These are phyloP conservation scores for Syzygium grande DNA, from an alignment of 345 rosid species.

Conservation along the genomic window DNA sequence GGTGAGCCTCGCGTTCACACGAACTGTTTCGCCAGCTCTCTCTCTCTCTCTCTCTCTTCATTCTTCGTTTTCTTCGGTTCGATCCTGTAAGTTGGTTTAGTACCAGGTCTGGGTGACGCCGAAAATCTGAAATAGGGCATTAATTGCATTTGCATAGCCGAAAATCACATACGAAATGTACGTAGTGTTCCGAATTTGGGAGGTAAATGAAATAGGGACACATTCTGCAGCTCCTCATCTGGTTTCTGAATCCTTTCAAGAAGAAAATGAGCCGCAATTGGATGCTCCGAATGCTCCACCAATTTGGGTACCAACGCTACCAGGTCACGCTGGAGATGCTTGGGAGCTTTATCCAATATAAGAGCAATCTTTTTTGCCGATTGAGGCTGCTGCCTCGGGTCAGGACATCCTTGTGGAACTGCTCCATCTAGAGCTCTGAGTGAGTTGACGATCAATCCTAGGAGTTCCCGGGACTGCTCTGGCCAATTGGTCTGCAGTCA, in stretches of 20 bases:
- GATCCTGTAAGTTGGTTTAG: too few species aligned
- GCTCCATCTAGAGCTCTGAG: conserved; percentile 92
- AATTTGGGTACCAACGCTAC: conserved; percentile 90
- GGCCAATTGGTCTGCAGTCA: conserved; percentile 89
- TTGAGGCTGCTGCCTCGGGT: conserved; percentile 85
- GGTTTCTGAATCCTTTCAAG: conserved; percentile 81
- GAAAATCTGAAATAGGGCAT: too few species aligned
- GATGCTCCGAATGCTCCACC: conserved; percentile 95
- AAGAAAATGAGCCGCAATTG: conserved; percentile 83
- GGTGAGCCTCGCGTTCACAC: conserved; percentile 22
- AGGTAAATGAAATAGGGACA: too few species aligned
- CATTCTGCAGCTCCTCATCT: conserved; percentile 47
- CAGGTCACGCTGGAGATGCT: conserved; percentile 81
- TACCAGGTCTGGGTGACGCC: too few species aligned
- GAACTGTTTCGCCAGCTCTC: background rate
- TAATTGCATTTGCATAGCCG: too few species aligned
- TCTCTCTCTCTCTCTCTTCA: background rate
- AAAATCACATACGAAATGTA: too few species aligned
- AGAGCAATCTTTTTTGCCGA: conserved; percentile 93
- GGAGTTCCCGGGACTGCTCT: conserved; percentile 96
- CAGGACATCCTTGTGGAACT: conserved; percentile 92
- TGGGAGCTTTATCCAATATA: conserved; percentile 92
- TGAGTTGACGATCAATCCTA: conserved; percentile 94
- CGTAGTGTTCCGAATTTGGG: too few species aligned
- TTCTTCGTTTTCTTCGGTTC: too few species aligned